Conservation (phyloP, 139 green algal species). For the Bryopsis sp. region DNA sequence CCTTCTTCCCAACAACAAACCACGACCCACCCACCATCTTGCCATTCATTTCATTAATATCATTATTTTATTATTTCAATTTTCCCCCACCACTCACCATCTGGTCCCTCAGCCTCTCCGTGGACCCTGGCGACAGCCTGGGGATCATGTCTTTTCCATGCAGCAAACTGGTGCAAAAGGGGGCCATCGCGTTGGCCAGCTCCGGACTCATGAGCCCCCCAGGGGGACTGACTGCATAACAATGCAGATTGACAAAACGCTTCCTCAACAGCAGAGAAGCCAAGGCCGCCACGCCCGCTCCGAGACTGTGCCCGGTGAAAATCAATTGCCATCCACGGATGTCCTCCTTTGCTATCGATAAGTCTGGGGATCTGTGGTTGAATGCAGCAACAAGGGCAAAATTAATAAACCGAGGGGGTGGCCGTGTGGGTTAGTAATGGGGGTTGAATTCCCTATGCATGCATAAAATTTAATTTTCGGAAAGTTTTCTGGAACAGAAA, state of each 20-base stretch:
- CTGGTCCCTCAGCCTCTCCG: constrained; percentile 32
- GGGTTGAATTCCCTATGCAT: neutral
- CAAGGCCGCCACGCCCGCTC: constrained; percentile 16
- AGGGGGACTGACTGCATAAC: constrained; percentile 31
- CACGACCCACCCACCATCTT: neutral
- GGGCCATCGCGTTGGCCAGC: constrained; percentile 14
- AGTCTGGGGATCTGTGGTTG: no score
- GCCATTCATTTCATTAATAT: neutral
- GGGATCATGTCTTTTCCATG: constrained; percentile 41
- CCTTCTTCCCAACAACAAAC: neutral
- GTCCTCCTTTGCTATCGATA: constrained; percentile 21
- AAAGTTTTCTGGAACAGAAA: no score
- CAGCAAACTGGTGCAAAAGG: constrained; percentile 19
- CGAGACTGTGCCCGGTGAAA: constrained; percentile 29
- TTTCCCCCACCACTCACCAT: constrained; percentile 24
- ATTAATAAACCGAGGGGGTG: neutral
- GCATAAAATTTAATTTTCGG: no score
- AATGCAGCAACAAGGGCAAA: no score
- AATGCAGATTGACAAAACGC: constrained; percentile 21
- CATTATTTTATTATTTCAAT: neutral
- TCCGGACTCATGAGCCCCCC: constrained; percentile 35
- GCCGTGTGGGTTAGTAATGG: neutral
- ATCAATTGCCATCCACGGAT: constrained; percentile 27
- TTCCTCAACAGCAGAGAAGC: constrained; percentile 3
- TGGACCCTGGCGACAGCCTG: constrained; percentile 25